Base-by-base conservation (phyloP, 129 eudicot genomes). In the Deinandra increscens region DNA sequence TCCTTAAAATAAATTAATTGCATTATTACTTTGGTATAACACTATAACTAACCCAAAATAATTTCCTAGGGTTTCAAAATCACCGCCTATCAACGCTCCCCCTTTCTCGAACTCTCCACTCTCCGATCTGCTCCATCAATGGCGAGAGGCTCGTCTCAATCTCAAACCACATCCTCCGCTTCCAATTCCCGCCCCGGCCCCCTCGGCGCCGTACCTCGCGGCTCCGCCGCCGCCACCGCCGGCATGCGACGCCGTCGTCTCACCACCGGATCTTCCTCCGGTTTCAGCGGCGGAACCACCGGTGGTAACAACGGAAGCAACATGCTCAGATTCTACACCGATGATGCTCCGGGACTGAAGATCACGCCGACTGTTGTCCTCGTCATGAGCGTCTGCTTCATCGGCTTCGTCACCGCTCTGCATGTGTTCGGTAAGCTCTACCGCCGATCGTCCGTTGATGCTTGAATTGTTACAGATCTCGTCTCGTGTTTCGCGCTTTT, bases 261-360 rank as follows among this genome's bases (percentile, higher is more conserved):
- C 12, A 53, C 73, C 59, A 68, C 80, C 53, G 64, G 80, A 64
- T 74, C 85, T 13, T 38, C 83, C 65, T 50, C 76, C 63, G 58
- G 69, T 1, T 19, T 61, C 3, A 22, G 34, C 9, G 19, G 65
- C 12, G 71, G 23, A 2, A 68, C 58, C 22, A 64, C 75, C 64
- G 78, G 79, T 14, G 43, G 68, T 23, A 65, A 22, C 13, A 71
- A 55, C 34, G 75, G 80, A 11, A 61, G 86, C 70, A 88, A 88
- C 75, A 85, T 88, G 91, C 83, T 88, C n/a, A 71, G 96, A 13
- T 88, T 88, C 81, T 88, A 88, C 73, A 88, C 96, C 50, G 96
- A 88, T 70, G 96, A 88, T 58, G 86, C 96, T 56, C 96, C 91
- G 0, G 96, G 96, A n/a, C 79, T 88, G 1, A 88, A 85, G 78